Base-by-base conservation (phyloP, 202 grass and related monocot genomes). In the Panicum hallii region DNA sequence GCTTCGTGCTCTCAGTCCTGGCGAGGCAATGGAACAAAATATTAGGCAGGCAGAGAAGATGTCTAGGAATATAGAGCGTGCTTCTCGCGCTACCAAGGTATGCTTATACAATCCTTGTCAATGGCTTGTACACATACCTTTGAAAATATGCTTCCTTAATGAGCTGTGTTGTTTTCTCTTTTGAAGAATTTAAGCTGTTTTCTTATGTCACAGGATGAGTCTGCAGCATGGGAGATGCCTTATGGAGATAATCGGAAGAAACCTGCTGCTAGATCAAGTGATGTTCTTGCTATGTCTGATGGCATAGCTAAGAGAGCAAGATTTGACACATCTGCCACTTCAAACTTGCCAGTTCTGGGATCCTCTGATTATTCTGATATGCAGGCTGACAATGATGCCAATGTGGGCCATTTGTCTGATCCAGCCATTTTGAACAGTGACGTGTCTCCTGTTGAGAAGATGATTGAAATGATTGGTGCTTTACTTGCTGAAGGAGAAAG, bases 381-480 rank as follows among this genome's bases (percentile, higher is more conserved):
- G 63, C 70, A 86, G 77, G 80, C 61, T 82, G 85, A 90, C 70
- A 69, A 82, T 75, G 78, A 85, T 62, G 62, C 32, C 22, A 84
- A 79, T 87, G 73, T 64, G 73, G 84, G 65, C 89, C 76, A 84
- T 85, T 87, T 80, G 12, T 83, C 88, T 80, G 87, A 90, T 80
- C 67, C 77, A 79, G 30, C 80, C 79, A 72, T 90, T 23, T 79
- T 87, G 78, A 92, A 84, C 77, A 91, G 61, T 23, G 90, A 88
- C 14, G 87, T 89, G 66, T 87, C 97, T 82, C 94, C 94, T 82
- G 97, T 93, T 94, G 92, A 82, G 80, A 94, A 99, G 89, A 97
- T 99, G 97, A 99, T 99, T 63, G 92, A 91, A 72, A 95, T 99
- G 88, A 93, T 99, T 89, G 97, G 97, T 36, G 93, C 97, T 85